Percentiles rank a stretch among this genome's conserved stretches.
These are phyloP conservation scores for Xylaria scruposa DNA, from an alignment of 495 filamentous ascomycete species.

Conservation along the genomic window DNA sequence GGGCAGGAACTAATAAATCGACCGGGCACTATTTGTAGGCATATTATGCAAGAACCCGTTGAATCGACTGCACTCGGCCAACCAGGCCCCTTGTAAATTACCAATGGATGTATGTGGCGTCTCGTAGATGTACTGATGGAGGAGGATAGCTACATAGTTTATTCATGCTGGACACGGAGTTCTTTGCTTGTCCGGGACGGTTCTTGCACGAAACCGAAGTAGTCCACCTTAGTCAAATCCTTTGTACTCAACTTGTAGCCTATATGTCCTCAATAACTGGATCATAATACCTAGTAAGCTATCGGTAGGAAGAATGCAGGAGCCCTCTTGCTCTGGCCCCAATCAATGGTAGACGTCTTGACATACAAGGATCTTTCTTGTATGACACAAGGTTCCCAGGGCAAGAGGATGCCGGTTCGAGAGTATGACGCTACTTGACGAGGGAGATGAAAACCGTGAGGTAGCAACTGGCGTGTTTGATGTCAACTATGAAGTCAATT, in stretches of 20 bases:
- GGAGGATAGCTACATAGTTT: conserved; percentile 42
- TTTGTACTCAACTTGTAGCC: conserved; percentile 25
- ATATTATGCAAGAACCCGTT: conserved; percentile 41
- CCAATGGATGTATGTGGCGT: conserved; percentile 45
- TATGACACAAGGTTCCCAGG: conserved; percentile 25
- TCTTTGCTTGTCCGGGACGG: conserved; percentile 29
- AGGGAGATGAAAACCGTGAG: not conserved
- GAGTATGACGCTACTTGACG: conserved; percentile 11
- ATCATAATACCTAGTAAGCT: conserved; percentile 17
- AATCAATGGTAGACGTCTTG: conserved; percentile 13
- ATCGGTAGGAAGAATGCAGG: conserved; percentile 23
- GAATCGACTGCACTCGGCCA: conserved; percentile 39
- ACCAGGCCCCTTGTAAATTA: conserved; percentile 40
- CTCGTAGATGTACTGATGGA: conserved; percentile 43
- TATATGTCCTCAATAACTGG: conserved; percentile 12
- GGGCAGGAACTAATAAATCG: conserved; percentile 34
- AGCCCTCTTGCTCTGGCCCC: conserved; percentile 17
- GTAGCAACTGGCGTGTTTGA: conserved; percentile 13
- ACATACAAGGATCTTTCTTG: conserved; percentile 29
- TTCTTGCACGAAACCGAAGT: conserved; percentile 31
- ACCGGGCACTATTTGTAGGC: conserved; percentile 38
- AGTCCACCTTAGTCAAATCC: conserved; percentile 26
- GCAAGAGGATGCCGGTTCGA: conserved; percentile 9
- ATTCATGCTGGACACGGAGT: conserved; percentile 37
- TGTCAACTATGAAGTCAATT: conserved; percentile 10